These are phyloP conservation scores for slime mould (Dictyostelium discoideum) DNA, from an alignment of 78 protist species.

Conservation along the genomic window DNA sequence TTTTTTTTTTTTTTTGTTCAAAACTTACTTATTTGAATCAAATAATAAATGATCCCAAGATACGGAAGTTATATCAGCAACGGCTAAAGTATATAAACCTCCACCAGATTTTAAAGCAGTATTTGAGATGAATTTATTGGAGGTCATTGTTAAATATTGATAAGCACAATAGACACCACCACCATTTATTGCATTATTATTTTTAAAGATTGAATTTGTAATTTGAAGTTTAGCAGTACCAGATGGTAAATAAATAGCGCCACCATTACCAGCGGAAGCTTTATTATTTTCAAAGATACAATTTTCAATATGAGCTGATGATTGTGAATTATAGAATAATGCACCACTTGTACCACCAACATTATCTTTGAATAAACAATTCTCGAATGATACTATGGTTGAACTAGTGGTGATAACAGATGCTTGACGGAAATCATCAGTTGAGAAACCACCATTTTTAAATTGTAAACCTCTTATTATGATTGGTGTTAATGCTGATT, in stretches of 20 bases:
- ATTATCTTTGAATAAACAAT: background rate
- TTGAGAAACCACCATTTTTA: background rate
- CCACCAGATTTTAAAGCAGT: conserved; percentile 25
- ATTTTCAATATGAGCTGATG: background rate
- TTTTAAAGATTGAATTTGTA: background rate
- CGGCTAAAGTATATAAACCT: conserved; percentile 22
- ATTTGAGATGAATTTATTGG: background rate
- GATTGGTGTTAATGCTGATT: background rate
- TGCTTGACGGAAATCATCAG: background rate
- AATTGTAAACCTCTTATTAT: conserved; percentile 9
- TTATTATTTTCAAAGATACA: conserved; percentile 5
- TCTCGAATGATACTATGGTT: background rate
- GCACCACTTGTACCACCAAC: conserved; percentile 8
- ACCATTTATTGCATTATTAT: conserved; percentile 3
- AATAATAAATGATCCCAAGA: background rate
- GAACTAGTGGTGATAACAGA: background rate
- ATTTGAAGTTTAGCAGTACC: background rate
- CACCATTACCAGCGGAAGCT: background rate
- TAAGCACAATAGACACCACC: conserved; percentile 19
- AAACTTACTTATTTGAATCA: background rate
- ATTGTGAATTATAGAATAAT: background rate
- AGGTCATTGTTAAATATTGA: background rate
- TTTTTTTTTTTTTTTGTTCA: too few species aligned
- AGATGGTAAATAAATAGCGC: background rate
- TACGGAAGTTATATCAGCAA: background rate